A percentile compares a stretch with the other conserved stretches of the same genome.
These are phyloP conservation scores for Ogataea sp. DNA, from an alignment of 805 yeast genomes.

Conservation along the genomic window DNA sequence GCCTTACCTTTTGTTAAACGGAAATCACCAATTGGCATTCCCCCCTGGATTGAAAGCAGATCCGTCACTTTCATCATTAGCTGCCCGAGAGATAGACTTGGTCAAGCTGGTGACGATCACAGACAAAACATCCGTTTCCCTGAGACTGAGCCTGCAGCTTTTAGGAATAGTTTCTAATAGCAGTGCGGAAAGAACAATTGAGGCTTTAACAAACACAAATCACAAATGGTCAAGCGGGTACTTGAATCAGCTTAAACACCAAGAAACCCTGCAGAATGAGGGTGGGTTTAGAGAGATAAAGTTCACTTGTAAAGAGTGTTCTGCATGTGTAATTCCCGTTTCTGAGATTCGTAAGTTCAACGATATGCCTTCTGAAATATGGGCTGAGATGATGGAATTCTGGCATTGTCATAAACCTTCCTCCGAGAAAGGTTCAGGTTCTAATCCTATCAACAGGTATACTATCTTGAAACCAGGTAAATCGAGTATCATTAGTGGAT, in stretches of 20 bases:
- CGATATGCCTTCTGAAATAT: constrained; percentile 84
- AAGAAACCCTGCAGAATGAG: too few species aligned
- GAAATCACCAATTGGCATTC: too few species aligned
- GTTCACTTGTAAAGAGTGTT: constrained; percentile 11
- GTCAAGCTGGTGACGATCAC: too few species aligned
- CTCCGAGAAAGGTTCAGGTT: too few species aligned
- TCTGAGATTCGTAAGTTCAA: constrained; percentile 24
- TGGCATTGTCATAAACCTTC: constrained; percentile 94
- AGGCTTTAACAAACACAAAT: constrained; percentile 9
- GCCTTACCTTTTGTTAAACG: too few species aligned
- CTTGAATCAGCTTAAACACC: constrained; percentile 2
- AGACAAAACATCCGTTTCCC: too few species aligned
- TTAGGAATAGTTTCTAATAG: too few species aligned
- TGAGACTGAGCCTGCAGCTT: background rate
- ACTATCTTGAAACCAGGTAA: constrained; percentile 36
- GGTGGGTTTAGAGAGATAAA: background rate
- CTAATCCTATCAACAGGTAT: constrained; percentile 23
- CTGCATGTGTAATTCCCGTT: constrained; percentile 21
- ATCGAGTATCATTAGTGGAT: constrained; percentile 43
- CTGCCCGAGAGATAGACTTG: too few species aligned
- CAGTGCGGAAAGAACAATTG: too few species aligned
- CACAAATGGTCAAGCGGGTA: constrained; percentile 14
- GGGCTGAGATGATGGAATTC: constrained; percentile 94
- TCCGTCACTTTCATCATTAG: too few species aligned
- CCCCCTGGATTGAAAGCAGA: too few species aligned